Evolutionary conservation across 78 protist species (phyloP), one percentile per base, ranked within the genome.

Genomic region (Protostelium mycophagum): DNA sequence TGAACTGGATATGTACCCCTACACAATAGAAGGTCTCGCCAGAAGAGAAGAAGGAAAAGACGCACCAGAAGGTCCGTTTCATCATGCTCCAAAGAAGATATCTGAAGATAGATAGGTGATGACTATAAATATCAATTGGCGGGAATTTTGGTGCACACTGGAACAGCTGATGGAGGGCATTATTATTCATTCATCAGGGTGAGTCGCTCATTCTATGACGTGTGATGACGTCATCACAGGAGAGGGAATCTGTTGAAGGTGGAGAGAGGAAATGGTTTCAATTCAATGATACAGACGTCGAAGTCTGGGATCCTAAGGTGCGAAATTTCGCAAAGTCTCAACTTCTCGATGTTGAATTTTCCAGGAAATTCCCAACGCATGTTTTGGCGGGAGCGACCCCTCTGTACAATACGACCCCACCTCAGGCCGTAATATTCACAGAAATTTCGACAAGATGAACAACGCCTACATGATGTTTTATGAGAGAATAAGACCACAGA

Each of bases 131-230:
- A 95, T 51, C 94, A 95, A 29, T 91, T 96, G 37, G 38, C 90
- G 23, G 97, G 97, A 84, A 91, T 96, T 37, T 34, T 96, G n/a
- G 97, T 96, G 36, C 97, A 96, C 87, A 39, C 91, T 35, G 97
- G 97, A 83, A 91, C 93, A 28, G 91, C 97, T 0, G 94, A 93
- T 38, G 83, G 86, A 1, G 97, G 97, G 38, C 97, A 96, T 37
- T 96, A 96, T 89, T 95, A 93, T n/a, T 88, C 95, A 23, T 95
- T 83, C 88, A 92, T 94, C 84, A 83, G 90, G 34, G 92, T 91
- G 34, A 91, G 96, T 87, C 83, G 85, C 83, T 89, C 95, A 38
- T 28, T 63, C 35, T 16, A 51, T 51, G 31, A 16, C 31, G 73
- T 51, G 73, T 5, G 73, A 51, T 51, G 16, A 5, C 16, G 73